Base-by-base conservation (phyloP, 768 basidiomycete genomes). In the Rhodotorula kratochvilovae region DNA sequence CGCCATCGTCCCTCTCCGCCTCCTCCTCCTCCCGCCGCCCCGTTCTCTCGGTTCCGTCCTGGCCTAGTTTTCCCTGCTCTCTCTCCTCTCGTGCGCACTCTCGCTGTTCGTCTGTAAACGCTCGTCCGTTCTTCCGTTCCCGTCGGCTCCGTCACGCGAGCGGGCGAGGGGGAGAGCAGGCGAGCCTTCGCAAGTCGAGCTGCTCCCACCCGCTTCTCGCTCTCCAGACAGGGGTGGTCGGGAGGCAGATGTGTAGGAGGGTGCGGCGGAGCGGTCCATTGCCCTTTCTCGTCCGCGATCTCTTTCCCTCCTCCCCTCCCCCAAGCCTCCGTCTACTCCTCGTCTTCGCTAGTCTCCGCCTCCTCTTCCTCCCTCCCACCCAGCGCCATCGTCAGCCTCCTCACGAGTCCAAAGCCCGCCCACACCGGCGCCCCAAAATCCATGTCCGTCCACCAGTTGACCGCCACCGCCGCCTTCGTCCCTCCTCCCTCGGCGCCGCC, bases 361-460 rank as follows among this genome's bases (percentile, higher is more conserved):
- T 64, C 58, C 10, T 64, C 60, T 23, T 63, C 67, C 13, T 66
- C 63, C 59, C 56, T 36, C 33, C 69, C 76, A 50, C 73, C 67
- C 2, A 71, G 27, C 39, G 45, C 42, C n/a, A 73, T 33, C 12
- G 74, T 59, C 48, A 67, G 10, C 35, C 68, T 57, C 60, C 75
- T 45, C 12, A 71, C 50, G 5, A 70, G 50, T 33, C 43, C 33
- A 13, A 39, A 25, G 27, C 54, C 16, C 1, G 36, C 43, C 63
- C 67, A 78, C 21, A 67, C 45, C 6, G 60, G 63, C 21, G 63
- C 71, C 8, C 62, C 68, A 13, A 57, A 58, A 17, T 91, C 89
- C 73, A 88, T 84, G 76, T 93, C 91, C 78, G 90, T 91, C 91
- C 91, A 93, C 35, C 89, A 92, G 77, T 93, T 93, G 31, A 90